Percentiles rank a stretch among this genome's conserved stretches.
Evolutionary conservation across 495 filamentous ascomycete species (phyloP).

Genomic region (Penicillium cataractarum): DNA sequence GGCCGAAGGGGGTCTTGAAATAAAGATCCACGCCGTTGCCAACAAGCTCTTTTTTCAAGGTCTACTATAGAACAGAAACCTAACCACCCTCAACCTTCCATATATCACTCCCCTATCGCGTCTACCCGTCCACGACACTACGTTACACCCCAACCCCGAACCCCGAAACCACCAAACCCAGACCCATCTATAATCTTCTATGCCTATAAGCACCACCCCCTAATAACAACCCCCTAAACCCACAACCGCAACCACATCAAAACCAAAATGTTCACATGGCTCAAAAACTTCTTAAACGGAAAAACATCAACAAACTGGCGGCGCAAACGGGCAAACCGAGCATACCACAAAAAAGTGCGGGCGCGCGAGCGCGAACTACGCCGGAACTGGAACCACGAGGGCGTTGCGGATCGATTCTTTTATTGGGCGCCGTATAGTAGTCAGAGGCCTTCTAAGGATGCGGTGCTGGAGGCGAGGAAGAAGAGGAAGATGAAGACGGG

Average conservation of each 20-base stretch:
- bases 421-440: conserved; percentile 7
- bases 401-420: neutral
- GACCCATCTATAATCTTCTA: too few species aligned
- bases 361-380: conserved; percentile 7
- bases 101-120: neutral
- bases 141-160: too few species aligned
- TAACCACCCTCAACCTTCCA: neutral
- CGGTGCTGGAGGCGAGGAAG: neutral
- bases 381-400: neutral
- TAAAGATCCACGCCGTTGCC: neutral
- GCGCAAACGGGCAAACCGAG: conserved; percentile 1
- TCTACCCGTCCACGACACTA: too few species aligned
- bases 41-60: neutral
- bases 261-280: conserved; percentile 1
- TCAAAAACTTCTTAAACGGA: neutral
- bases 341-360: neutral
- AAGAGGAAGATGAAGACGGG: neutral
- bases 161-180: neutral
- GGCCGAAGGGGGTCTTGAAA: neutral
- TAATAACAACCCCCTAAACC: too few species aligned
- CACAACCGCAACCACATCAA: neutral
- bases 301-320: neutral
- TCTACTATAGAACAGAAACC: neutral
- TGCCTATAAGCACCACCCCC: too few species aligned
- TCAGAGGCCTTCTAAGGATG: neutral